Conservation (phyloP, 169 alveolate genomes). For the Condylostoma magnum region DNA sequence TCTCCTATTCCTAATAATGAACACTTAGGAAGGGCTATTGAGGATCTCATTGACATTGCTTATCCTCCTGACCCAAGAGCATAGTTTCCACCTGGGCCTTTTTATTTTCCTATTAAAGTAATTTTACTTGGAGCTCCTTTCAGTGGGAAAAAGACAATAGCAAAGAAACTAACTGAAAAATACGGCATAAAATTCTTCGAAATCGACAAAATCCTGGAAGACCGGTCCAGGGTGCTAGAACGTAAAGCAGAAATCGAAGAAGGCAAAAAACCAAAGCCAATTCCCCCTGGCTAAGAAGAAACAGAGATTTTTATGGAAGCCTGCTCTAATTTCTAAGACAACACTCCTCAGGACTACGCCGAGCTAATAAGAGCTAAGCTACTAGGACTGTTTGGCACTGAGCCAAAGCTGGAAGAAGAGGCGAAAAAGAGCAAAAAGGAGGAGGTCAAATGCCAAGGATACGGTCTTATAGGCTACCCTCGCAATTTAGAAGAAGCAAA, state of each 20-base stretch:
- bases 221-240: conserved; percentile 9
- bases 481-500: conserved; percentile 9
- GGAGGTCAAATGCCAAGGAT: conserved; percentile 29
- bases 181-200: conserved; percentile 11
- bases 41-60: background rate
- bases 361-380: conserved; percentile 21
- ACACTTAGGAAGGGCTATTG: conserved; percentile 15
- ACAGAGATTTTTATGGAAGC: conserved; percentile 10
- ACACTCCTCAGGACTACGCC: conserved; percentile 4
- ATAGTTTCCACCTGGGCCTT: conserved; percentile 25
- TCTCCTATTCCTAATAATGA: conserved; percentile 4
- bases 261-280: conserved; percentile 18
- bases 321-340: background rate
- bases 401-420: conserved; percentile 30
- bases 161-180: background rate
- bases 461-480: conserved; percentile 15
- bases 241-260: conserved; percentile 18
- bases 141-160: conserved; percentile 7
- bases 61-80: conserved; percentile 19
- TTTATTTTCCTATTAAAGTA: conserved; percentile 22
- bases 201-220: conserved; percentile 24
- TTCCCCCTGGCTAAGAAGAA: conserved; percentile 28
- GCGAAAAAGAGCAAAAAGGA: conserved; percentile 22
- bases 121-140: conserved; percentile 7
- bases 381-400: conserved; percentile 24